Percentiles rank a stretch among this genome's conserved stretches.
Evolutionary conservation across 202 grass and related monocot genomes (phyloP).

Genomic region (Carex sylvatica): DNA sequence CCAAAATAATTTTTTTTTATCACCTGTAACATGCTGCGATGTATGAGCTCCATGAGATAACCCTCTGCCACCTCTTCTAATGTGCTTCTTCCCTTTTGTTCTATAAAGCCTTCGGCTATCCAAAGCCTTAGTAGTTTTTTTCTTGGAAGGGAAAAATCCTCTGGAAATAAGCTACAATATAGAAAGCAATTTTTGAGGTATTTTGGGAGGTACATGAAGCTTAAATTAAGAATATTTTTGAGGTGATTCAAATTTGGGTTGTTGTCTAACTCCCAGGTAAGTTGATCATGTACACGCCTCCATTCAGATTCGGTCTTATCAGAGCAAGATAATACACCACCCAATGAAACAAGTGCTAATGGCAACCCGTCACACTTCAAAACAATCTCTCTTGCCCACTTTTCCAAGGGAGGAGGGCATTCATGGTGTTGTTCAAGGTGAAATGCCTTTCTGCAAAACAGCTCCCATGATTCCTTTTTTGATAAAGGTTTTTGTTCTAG

Average conservation of each 20-base stretch:
- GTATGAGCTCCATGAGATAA: slow-evolving; percentile 24
- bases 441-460: slow-evolving; percentile 34
- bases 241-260: no score
- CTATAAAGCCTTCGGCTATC: slow-evolving; percentile 43
- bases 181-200: slow-evolving; percentile 40
- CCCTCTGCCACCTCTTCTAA: slow-evolving; percentile 46
- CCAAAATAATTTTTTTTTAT: no score
- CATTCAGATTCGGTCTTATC: no score
- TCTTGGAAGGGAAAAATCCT: slow-evolving; percentile 28
- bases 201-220: slow-evolving; percentile 31
- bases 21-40: no score
- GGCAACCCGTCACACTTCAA: slow-evolving; percentile 22
- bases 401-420: neutral
- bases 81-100: slow-evolving; percentile 22
- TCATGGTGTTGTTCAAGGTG: neutral
- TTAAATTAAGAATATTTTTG: no score
- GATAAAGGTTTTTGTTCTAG: slow-evolving; percentile 26
- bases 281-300: no score
- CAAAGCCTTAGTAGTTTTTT: slow-evolving; percentile 35
- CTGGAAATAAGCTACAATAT: slow-evolving; percentile 35
- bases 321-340: no score
- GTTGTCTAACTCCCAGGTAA: no score
- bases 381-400: slow-evolving; percentile 23
- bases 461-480: neutral
- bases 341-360: no score